These are phyloP conservation scores for Calocybe cyanea DNA, from an alignment of 768 basidiomycete genomes.

Conservation along the genomic window DNA sequence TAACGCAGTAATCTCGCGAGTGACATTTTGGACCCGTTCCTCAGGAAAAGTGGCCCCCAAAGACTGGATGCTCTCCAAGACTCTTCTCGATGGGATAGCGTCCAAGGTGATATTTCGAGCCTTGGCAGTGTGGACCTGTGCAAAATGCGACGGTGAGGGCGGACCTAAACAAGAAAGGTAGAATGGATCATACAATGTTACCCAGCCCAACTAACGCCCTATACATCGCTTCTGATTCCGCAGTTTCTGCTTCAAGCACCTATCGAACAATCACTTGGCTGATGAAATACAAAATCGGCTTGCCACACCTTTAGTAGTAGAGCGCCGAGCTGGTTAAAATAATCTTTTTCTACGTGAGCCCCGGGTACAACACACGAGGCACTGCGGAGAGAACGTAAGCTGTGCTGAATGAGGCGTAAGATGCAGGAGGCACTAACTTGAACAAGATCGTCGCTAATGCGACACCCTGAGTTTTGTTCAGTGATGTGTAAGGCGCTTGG, in stretches of 20 bases:
- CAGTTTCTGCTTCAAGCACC: conserved; percentile 46
- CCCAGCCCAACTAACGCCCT: conserved; percentile 71
- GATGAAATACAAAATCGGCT: background rate
- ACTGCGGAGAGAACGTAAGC: conserved; percentile 35
- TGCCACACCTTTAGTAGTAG: conserved; percentile 45
- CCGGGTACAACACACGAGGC: conserved; percentile 58
- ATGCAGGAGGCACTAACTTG: conserved; percentile 58
- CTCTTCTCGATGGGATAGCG: conserved; percentile 34
- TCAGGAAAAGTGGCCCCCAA: conserved; percentile 52
- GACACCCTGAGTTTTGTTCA: conserved; percentile 70
- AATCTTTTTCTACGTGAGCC: conserved; percentile 32
- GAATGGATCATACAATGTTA: conserved; percentile 50
- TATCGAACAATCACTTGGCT: conserved; percentile 23
- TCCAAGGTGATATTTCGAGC: conserved; percentile 30
- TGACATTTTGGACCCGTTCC: conserved; percentile 50
- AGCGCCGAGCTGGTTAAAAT: conserved; percentile 39
- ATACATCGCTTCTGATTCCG: conserved; percentile 68
- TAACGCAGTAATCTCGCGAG: conserved; percentile 44
- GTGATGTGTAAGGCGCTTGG: conserved; percentile 45
- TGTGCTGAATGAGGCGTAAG: background rate
- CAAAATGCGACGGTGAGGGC: conserved; percentile 7
- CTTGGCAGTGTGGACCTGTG: conserved; percentile 49
- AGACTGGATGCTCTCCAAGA: conserved; percentile 35
- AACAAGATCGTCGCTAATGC: conserved; percentile 80
- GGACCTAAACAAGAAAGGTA: background rate